A percentile compares a stretch with the other conserved stretches of the same genome.
These are phyloP conservation scores for Dillenia turbinata DNA, from an alignment of 164 flowering plant species.

Conservation along the genomic window DNA sequence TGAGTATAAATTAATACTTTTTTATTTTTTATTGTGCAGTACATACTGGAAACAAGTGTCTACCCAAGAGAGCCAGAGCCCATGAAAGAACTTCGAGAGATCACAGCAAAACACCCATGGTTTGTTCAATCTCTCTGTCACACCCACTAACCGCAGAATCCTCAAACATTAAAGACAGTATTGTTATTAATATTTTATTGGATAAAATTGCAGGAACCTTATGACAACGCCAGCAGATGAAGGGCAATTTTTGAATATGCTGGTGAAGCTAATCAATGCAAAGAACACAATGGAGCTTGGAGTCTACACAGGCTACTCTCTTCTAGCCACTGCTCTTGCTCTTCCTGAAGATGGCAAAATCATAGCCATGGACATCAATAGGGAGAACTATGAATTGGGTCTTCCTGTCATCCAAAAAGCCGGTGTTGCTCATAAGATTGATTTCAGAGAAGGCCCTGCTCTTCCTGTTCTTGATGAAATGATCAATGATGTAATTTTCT, in stretches of 20 bases:
- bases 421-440: slow-evolving; percentile 96
- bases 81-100: slow-evolving; percentile 63
- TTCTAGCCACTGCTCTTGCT: slow-evolving; percentile 65
- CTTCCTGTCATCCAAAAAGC: slow-evolving; percentile 82
- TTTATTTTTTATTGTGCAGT: slow-evolving; percentile 22
- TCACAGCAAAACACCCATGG: slow-evolving; percentile 77
- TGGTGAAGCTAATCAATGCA: slow-evolving; percentile 61
- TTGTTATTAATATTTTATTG: not conserved
- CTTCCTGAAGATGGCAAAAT: slow-evolving; percentile 77
- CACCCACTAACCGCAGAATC: not conserved
- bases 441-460: slow-evolving; percentile 95
- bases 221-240: slow-evolving; percentile 77
- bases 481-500: slow-evolving; percentile 59
- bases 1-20: not conserved
- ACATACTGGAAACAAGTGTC: slow-evolving; percentile 70
- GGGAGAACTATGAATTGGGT: slow-evolving; percentile 85
- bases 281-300: slow-evolving; percentile 74
- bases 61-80: slow-evolving; percentile 59
- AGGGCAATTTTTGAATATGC: slow-evolving; percentile 65
- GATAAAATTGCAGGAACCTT: slow-evolving; percentile 37
- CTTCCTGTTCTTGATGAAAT: slow-evolving; percentile 81
- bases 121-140: slow-evolving; percentile 8
- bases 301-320: slow-evolving; percentile 67
- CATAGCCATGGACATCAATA: slow-evolving; percentile 91
- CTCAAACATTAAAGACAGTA: no score